Base-by-base conservation (phyloP, 352 stramenopile species). In the Globisporangium spinosum region DNA sequence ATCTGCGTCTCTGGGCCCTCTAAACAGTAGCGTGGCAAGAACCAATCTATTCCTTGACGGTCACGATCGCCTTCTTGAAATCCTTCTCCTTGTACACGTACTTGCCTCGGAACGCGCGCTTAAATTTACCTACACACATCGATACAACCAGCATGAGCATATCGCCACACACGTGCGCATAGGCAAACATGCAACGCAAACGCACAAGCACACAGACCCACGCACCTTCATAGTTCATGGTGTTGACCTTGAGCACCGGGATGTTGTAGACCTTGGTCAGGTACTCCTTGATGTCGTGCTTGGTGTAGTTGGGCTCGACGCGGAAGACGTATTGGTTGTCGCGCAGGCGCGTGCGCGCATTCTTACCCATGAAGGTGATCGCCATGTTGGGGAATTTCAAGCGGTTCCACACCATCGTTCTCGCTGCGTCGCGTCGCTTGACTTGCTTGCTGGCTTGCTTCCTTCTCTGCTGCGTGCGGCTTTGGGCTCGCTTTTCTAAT, bases 221-320 rank as follows among this genome's bases (percentile, higher is more conserved):
- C 92, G 76, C 83, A 89, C 92, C 94, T 74, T 97, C 78, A 77
- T 97, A 98, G 85, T 98, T 98, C 83, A 96, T 95, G 23, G 93
- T 98, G 72, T 95, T 95, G 62, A 98, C 91, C 72, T 98, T 98
- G 68, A 87, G 76, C n/a, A 99, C 95, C 1, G 89, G 90, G 29
- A 99, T 76, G 58, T 93, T 79, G 79, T 99, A 99, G 58, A 99
- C 93, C 78, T 99, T 98, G 65, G 89, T 97, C 59, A 99, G 75
- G 79, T 99, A 98, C 80, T 99, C 95, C 77, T 98, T 98, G 62
- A 99, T 95, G 83, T 99, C 96, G 76, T 98, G 87, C 80, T 99
- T 99, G 58, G 94, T 99, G 89, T 98, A 98, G 72, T 90, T 89
- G 29, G 96, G 95, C 69, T 97, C 82, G 17, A 98, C 90, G 58